Base-by-base conservation (phyloP, 2,329 filamentous ascomycete species). In the Fusarium globosum region DNA sequence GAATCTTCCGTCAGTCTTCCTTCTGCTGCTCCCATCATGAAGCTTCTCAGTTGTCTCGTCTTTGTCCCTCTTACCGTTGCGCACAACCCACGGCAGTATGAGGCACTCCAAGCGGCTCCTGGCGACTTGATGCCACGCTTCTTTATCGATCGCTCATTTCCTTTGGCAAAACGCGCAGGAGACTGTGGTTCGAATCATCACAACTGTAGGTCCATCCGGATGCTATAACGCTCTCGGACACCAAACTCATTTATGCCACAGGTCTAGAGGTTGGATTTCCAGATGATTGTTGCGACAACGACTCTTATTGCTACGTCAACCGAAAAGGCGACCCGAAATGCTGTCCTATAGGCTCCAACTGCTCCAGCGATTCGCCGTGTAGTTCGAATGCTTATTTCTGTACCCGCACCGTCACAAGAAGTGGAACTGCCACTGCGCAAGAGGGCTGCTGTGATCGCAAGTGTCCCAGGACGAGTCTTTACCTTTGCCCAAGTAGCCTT, bases 231-330 rank as follows among this genome's bases (percentile, higher is more conserved):
- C 53, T 33, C 30, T 18, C 3, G 4, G 16, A 14, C 23, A 56
- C n/a, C 35, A 41, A 35, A 36, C 61, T 65, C 41, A 71, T 39
- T 20, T 12, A 39, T 39, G 8, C 14, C 26, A 30, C 52, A 87
- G 86, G 86, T 65, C 79, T 84, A 56, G 86, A 87, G 53, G 76
- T 86, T 41, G 80, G 81, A 36, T 77, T 80, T 51, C 72, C 77
- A 16, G 77, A 80, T 28, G 58, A 76, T 12, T 88, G 86, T 80
- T 88, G 86, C 75, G 66, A 76, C 26, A 84, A 87, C 71, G 76
- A 81, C 21, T 76, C 79, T 48, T 88, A 87, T 77, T 88, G 86
- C 79, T 86, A 85, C 74, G 65, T 87, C 61, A 80, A 82, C 72
- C 72, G 75, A 11, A 70, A 73, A 26, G 78, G 78, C 60, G 69